Evolutionary conservation across 495 filamentous ascomycete species (phyloP).

Genomic region (Daldinia bambusicola): DNA sequence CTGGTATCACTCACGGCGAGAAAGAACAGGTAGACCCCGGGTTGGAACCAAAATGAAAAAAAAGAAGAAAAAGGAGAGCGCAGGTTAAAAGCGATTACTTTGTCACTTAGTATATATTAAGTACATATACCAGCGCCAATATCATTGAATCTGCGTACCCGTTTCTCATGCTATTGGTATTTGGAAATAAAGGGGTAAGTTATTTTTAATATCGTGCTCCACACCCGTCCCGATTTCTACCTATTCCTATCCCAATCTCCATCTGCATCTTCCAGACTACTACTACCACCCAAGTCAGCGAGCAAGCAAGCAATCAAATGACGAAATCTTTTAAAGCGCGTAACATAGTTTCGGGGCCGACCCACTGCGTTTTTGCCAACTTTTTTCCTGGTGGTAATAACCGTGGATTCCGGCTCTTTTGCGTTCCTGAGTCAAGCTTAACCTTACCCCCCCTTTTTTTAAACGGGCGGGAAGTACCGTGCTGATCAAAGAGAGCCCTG

Average conservation of each 20-base stretch:
- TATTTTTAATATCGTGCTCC: background rate
- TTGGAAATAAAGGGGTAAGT: background rate
- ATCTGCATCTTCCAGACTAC: background rate
- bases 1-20: constrained; percentile 60
- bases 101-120: background rate
- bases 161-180: background rate
- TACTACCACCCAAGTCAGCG: too few species aligned
- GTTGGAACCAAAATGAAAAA: constrained; percentile 11
- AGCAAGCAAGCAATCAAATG: constrained; percentile 43
- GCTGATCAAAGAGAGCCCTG: constrained; percentile 67
- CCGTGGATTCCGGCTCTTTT: constrained; percentile 41
- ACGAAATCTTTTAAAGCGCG: constrained; percentile 45
- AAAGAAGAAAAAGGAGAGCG: background rate
- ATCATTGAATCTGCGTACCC: background rate
- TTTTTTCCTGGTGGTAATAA: constrained; percentile 38
- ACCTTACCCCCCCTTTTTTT: background rate
- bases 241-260: background rate
- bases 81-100: background rate
- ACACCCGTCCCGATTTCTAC: background rate
- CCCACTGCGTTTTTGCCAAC: constrained; percentile 45
- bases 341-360: constrained; percentile 2
- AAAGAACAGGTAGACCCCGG: constrained; percentile 50
- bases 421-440: constrained; percentile 47
- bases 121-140: background rate
- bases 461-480: constrained; percentile 39